phyloP scores from a whole-genome alignment of 345 rosid species.

The Carallia brachiata region DNA sequence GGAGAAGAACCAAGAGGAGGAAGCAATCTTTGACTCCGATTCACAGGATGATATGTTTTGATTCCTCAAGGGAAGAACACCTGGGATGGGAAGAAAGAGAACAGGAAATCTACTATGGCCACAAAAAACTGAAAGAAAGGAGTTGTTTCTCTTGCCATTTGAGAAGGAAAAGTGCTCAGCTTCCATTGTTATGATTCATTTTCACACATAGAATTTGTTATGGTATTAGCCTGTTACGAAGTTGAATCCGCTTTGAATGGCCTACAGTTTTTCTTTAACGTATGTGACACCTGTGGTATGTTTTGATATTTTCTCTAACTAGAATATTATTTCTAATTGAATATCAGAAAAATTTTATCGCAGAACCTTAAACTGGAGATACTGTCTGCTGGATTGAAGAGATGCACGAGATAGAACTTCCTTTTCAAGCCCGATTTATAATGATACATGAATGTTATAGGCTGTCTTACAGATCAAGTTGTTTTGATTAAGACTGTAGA shows the following conservation, averaged over 20 bases:
- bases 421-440: too few species aligned
- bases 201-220: not conserved
- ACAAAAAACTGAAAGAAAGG: conserved; percentile 35
- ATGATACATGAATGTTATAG: too few species aligned
- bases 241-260: not conserved
- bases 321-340: too few species aligned
- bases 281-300: not conserved
- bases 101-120: conserved; percentile 34
- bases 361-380: too few species aligned
- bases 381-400: too few species aligned
- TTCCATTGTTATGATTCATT: not conserved
- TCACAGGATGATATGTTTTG: conserved; percentile 64
- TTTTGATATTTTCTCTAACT: not conserved
- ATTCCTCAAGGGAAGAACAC: conserved; percentile 38
- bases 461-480: too few species aligned
- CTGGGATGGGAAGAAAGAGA: conserved; percentile 47
- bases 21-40: conserved; percentile 62
- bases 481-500: too few species aligned
- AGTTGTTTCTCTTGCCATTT: conserved; percentile 91
- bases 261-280: not conserved
- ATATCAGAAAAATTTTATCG: too few species aligned
- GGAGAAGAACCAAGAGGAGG: conserved; percentile 61
- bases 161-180: conserved; percentile 73
- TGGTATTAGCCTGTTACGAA: not conserved
- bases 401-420: too few species aligned